A percentile compares a stretch with the other conserved stretches of the same genome.
Conservation (phyloP, 768 basidiomycete species). For the Dacryopinax primogenitus region DNA sequence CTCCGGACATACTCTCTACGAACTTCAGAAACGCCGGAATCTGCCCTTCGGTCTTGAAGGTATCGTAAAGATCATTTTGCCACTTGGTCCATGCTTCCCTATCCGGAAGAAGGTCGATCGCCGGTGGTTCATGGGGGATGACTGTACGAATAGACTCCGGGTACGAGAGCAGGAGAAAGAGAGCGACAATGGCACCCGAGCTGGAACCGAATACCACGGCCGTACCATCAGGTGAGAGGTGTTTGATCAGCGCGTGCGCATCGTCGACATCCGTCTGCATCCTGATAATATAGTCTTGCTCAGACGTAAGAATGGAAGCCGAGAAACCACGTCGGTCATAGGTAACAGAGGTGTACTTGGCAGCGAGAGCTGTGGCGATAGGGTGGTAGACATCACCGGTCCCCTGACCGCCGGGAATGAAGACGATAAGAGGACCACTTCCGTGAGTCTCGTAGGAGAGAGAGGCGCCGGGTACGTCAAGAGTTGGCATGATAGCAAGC, state of each 20-base stretch:
- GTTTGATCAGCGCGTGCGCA: constrained; percentile 5
- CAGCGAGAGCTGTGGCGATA: background rate
- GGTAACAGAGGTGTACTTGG: background rate
- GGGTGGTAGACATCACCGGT: background rate
- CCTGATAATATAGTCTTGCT: background rate
- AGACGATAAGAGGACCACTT: background rate
- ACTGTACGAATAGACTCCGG: background rate
- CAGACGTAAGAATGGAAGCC: background rate
- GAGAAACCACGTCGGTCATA: background rate
- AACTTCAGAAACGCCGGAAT: background rate
- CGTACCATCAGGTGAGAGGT: background rate
- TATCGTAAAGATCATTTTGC: background rate
- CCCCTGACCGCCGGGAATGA: background rate
- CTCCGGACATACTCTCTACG: background rate
- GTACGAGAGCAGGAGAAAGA: background rate
- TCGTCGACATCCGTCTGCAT: constrained; percentile 4
- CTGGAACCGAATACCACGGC: constrained; percentile 3
- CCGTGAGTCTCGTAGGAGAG: constrained; percentile 5
- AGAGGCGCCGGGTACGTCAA: background rate
- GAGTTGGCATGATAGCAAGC: background rate
- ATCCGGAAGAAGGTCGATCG: background rate
- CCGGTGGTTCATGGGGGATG: background rate
- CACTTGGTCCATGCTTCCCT: background rate
- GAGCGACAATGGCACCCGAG: background rate
- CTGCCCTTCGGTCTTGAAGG: background rate